These are phyloP conservation scores for Boletus pseudopeckii DNA, from an alignment of 768 basidiomycete species.

Conservation along the genomic window DNA sequence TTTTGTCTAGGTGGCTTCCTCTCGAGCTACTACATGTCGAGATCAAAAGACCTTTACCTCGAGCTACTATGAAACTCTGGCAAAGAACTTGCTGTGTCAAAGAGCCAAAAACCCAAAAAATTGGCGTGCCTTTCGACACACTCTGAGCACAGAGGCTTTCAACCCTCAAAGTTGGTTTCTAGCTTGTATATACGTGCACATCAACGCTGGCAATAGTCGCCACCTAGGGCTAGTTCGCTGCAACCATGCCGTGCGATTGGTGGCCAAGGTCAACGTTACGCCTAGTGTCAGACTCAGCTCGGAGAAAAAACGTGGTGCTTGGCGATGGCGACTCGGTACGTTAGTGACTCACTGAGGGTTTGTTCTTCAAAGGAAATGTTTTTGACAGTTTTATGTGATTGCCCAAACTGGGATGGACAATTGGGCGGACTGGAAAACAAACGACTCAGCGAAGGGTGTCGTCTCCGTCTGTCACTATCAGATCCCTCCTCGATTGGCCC, in stretches of 20 bases:
- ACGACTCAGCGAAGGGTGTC: constrained; percentile 17
- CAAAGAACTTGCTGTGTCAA: neutral
- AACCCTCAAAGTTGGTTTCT: neutral
- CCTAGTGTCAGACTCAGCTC: constrained; percentile 1
- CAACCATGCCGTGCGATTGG: neutral
- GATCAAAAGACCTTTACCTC: neutral
- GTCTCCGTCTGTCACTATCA: neutral
- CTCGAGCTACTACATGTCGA: neutral
- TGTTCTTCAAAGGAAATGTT: constrained; percentile 6
- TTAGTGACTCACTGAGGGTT: neutral
- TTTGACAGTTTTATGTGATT: constrained; percentile 9
- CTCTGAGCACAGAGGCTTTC: neutral
- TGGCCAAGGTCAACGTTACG: neutral
- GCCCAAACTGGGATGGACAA: constrained; percentile 20
- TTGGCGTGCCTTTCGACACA: too few species aligned
- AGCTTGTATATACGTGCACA: neutral
- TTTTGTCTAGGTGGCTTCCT: neutral
- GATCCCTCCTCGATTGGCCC: constrained; percentile 7
- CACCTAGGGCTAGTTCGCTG: neutral
- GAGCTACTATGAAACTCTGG: neutral
- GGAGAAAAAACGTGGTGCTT: constrained; percentile 1
- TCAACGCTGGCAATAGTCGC: neutral
- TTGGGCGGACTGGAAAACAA: constrained; percentile 25
- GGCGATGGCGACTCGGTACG: constrained; percentile 3
- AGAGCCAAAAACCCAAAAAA: neutral